A percentile compares a stretch with the other conserved stretches of the same genome.
Conservation (phyloP, 129 eudicot genomes). For the Kitagawia praeruptora region DNA sequence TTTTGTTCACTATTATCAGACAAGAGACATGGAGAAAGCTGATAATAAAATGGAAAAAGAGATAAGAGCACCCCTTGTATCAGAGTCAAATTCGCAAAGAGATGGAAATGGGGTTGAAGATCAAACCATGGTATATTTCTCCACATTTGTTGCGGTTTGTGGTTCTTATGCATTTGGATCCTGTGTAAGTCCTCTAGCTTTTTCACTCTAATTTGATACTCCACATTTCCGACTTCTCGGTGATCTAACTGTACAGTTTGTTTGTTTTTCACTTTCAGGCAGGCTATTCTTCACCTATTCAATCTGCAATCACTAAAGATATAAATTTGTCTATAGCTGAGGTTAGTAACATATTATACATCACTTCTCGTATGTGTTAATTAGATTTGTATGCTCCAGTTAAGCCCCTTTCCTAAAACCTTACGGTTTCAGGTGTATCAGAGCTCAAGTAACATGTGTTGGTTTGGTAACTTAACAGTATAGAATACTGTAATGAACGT, state of each 20-base stretch:
- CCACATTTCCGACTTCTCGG: background rate
- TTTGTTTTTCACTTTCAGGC: constrained; percentile 36
- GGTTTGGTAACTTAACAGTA: background rate
- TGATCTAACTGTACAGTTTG: background rate
- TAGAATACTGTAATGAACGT: background rate
- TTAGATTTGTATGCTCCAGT: background rate
- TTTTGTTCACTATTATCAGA: background rate
- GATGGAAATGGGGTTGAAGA: constrained; percentile 6
- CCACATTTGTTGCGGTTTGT: constrained; percentile 86
- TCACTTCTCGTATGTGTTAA: background rate
- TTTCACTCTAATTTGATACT: background rate
- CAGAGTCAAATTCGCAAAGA: constrained; percentile 4
- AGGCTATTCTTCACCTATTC: constrained; percentile 89
- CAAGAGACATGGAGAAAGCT: background rate
- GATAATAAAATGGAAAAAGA: constrained; percentile 30
- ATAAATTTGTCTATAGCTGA: constrained; percentile 58
- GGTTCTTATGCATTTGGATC: constrained; percentile 90
- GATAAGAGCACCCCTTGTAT: constrained; percentile 37
- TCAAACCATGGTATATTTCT: constrained; percentile 55
- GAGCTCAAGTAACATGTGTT: background rate
- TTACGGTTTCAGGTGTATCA: background rate
- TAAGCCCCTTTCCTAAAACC: background rate
- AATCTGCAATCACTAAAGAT: constrained; percentile 57
- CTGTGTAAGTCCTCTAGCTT: constrained; percentile 44
- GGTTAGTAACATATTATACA: constrained; percentile 24